Evolutionary conservation across 345 rosid genomes (phyloP).

Genomic region (Brassica cretica): DNA sequence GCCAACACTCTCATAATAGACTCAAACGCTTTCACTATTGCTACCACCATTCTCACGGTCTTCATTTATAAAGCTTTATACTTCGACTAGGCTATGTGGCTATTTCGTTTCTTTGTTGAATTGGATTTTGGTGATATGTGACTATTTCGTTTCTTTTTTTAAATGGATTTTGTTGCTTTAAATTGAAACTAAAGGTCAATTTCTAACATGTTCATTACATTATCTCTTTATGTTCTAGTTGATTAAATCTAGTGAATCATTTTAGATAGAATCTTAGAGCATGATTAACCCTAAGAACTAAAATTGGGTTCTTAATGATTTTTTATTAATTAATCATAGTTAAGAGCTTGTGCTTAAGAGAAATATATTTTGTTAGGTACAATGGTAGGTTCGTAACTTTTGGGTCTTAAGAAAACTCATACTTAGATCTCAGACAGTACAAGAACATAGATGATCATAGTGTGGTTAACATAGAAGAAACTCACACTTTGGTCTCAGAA

Average conservation of each 20-base stretch:
- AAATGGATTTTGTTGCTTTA: background rate
- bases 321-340: too few species aligned
- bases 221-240: background rate
- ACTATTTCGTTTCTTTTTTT: background rate
- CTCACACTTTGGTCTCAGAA: conserved; percentile 60
- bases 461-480: background rate
- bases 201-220: background rate
- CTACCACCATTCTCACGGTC: background rate
- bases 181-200: background rate
- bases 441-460: background rate
- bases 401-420: too few species aligned
- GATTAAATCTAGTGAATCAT: background rate
- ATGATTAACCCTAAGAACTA: too few species aligned
- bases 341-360: too few species aligned
- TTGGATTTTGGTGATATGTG: background rate
- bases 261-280: too few species aligned
- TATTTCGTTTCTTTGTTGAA: background rate
- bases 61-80: background rate
- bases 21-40: background rate
- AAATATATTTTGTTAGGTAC: too few species aligned
- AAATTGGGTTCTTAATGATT: too few species aligned
- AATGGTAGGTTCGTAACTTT: too few species aligned
- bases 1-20: background rate
- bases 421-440: background rate
- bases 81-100: background rate